These are phyloP conservation scores for Saposhnikovia divaricata DNA, from an alignment of 129 eudicot genomes.

Conservation along the genomic window DNA sequence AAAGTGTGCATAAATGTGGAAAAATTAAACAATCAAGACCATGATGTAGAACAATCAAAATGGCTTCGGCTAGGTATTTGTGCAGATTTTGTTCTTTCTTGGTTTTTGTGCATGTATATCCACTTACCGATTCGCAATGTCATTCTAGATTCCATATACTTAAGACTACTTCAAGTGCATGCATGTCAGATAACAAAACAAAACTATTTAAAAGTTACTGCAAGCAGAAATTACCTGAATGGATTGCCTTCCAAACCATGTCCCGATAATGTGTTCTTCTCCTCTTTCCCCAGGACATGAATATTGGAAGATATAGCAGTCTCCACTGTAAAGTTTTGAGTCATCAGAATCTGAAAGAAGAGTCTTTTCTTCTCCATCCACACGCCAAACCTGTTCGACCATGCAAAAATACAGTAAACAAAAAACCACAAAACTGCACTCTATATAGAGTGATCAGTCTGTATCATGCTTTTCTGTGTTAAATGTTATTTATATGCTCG, in stretches of 20 bases:
- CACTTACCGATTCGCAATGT: background rate
- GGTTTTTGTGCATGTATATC: background rate
- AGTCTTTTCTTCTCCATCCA: conserved; percentile 55
- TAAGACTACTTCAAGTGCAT: background rate
- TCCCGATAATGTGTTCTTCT: conserved; percentile 76
- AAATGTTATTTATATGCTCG: background rate
- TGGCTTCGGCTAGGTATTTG: background rate
- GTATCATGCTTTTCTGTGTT: background rate
- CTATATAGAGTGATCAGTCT: background rate
- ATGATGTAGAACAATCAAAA: background rate
- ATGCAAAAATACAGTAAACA: conserved; percentile 7
- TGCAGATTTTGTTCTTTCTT: background rate
- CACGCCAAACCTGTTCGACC: conserved; percentile 72
- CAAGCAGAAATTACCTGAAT: conserved; percentile 38
- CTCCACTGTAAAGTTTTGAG: conserved; percentile 82
- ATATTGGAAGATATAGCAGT: conserved; percentile 85
- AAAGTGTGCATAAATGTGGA: background rate
- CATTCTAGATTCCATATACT: background rate
- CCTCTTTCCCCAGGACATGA: conserved; percentile 66
- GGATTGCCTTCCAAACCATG: conserved; percentile 90
- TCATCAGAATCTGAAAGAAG: conserved; percentile 50
- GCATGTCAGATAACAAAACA: background rate
- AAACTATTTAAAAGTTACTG: background rate
- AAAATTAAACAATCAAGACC: background rate
- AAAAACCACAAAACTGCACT: conserved; percentile 3